phyloP scores from a whole-genome alignment of 1,284 basidiomycete species.

The Rhizopogon parksii region DNA sequence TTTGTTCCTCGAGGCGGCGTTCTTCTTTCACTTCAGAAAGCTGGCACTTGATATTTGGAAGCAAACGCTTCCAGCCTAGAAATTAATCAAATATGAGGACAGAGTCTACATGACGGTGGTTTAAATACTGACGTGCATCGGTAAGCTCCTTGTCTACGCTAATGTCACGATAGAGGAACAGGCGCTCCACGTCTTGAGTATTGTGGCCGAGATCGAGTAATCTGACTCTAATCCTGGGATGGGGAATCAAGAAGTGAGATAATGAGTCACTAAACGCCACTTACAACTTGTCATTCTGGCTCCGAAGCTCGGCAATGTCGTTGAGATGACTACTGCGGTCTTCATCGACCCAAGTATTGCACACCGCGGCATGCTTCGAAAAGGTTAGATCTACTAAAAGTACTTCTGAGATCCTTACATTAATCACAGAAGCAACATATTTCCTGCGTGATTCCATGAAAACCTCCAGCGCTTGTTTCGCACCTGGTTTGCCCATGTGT shows the following conservation, averaged over 20 bases:
- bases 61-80: neutral
- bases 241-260: neutral
- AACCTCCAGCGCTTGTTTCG: slow-evolving; percentile 20
- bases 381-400: neutral
- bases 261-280: neutral
- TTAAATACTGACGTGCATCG: neutral
- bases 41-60: neutral
- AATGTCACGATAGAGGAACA: neutral
- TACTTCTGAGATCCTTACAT: neutral
- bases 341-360: neutral
- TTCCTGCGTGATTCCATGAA: slow-evolving; percentile 21
- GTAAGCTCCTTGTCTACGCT: neutral
- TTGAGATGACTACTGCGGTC: neutral
- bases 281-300: neutral
- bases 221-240: neutral
- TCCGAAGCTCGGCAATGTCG: neutral
- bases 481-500: slow-evolving; percentile 19
- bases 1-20: neutral
- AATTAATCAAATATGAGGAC: neutral
- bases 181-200: neutral
- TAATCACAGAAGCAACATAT: slow-evolving; percentile 10
- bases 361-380: neutral
- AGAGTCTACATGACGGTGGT: neutral
- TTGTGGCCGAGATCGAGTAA: neutral
- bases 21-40: neutral